phyloP scores from a whole-genome alignment of 2,329 filamentous ascomycete genomes.

The Tolypocladium nubicola region DNA sequence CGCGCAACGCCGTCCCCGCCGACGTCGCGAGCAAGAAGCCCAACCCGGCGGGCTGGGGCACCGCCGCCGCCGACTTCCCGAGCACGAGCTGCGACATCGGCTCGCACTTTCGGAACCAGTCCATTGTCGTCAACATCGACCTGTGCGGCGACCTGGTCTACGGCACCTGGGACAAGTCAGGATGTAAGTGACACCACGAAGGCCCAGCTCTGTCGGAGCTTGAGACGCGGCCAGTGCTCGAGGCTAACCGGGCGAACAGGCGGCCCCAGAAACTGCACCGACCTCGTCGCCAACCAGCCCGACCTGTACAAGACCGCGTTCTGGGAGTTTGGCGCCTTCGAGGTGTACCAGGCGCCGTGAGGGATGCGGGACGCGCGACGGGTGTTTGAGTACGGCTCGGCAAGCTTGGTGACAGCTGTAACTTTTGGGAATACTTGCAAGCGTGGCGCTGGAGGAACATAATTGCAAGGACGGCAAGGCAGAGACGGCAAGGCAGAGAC shows the following conservation, averaged over 20 bases:
- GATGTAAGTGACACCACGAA: conserved; percentile 22
- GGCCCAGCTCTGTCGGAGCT: neutral
- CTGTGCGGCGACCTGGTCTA: conserved; percentile 49
- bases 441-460: neutral
- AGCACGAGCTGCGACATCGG: conserved; percentile 49
- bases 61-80: conserved; percentile 54
- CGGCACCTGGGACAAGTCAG: conserved; percentile 32
- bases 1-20: conserved; percentile 31
- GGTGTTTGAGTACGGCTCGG: neutral
- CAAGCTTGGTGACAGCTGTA: neutral
- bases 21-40: conserved; percentile 43
- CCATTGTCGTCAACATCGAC: conserved; percentile 56
- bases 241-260: neutral
- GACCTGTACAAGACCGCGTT: conserved; percentile 46
- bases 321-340: conserved; percentile 54
- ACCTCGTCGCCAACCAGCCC: conserved; percentile 47
- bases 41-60: conserved; percentile 52
- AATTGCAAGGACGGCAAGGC: neutral
- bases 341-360: conserved; percentile 37
- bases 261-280: conserved; percentile 45
- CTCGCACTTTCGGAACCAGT: conserved; percentile 52
- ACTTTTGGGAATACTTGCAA: neutral
- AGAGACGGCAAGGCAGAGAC: neutral
- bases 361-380: neutral
- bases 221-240: neutral